These are phyloP conservation scores for Echinochloa phyllopogon DNA, from an alignment of 176 grass and related monocot genomes.

Conservation along the genomic window DNA sequence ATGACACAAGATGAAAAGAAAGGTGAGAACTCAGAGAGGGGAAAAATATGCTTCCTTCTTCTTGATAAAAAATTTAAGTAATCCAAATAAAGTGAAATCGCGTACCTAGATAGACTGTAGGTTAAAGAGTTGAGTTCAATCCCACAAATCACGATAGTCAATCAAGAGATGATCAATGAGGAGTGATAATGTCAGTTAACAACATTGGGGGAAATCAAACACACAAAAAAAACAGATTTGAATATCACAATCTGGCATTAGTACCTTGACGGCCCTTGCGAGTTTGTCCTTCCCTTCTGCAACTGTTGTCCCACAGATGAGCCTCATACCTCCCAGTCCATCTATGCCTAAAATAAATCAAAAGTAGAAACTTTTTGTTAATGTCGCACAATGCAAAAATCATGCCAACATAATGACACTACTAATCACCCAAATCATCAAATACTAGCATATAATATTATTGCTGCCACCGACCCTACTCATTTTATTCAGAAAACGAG, in stretches of 20 bases:
- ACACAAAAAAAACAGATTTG: background rate
- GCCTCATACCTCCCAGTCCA: constrained; percentile 98
- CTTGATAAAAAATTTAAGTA: background rate
- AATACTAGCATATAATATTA: background rate
- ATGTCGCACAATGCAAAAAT: background rate
- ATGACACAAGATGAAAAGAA: background rate
- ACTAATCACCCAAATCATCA: constrained; percentile 4
- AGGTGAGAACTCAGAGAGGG: background rate
- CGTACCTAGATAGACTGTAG: constrained; percentile 92
- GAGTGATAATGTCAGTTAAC: constrained; percentile 39
- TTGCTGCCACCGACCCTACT: background rate
- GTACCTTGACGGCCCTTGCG: constrained; percentile 97
- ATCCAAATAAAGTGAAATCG: background rate
- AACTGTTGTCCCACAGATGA: constrained; percentile 98
- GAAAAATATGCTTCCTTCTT: background rate
- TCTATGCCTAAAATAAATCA: constrained; percentile 79
- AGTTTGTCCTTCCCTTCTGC: constrained; percentile 97
- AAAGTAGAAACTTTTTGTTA: constrained; percentile 15
- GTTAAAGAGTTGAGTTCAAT: constrained; percentile 31
- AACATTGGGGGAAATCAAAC: background rate
- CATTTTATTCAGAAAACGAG: background rate
- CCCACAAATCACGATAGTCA: background rate
- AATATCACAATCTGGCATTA: background rate
- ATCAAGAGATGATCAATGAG: background rate
- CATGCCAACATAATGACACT: constrained; percentile 28